Evolutionary conservation across 805 yeast genomes (phyloP), one percentile per base, ranked within the genome.

Genomic region (Nakazawaea wyomingensis): DNA sequence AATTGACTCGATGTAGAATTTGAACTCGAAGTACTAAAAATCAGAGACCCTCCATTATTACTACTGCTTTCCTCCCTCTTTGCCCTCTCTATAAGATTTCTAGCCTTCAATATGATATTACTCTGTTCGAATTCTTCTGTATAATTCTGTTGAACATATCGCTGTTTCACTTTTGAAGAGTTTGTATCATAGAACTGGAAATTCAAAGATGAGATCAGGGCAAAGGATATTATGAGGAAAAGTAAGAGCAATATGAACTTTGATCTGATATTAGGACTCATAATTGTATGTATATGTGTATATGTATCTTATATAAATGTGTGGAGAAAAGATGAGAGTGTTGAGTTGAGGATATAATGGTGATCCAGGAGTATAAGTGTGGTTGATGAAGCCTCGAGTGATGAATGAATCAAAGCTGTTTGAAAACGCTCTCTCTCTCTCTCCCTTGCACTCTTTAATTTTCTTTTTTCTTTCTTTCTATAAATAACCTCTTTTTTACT

Each of bases 1-100:
- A n/a, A n/a, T n/a, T n/a, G n/a, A n/a, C n/a, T n/a, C n/a, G n/a
- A n/a, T n/a, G n/a, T n/a, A n/a, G n/a, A n/a, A n/a, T n/a, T n/a
- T n/a, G n/a, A n/a, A n/a, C n/a, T n/a, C 6, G 32, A 29, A 29
- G 32, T 29, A n/a, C 32, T 29, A n/a, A 29, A 29, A 11, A 29
- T 29, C 32, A 29, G 32, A 14, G 32, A 29, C 32, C 32, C 32
- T 7, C 16, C 27, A 24, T 32, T 27, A 18, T 19, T 11, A 27
- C 20, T 28, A 18, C 27, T 18, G n/a, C 20, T 22, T 18, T 18
- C 32, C 10, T 24, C 28, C 14, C 29, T 30, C 11, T 30, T 19
- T 6, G 41, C 41, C 16, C 34, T 39, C 14, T 31, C 30, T 13
- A 39, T 32, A 28, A 39, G n/a, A 3, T 21, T 31, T 26, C 43